Evolutionary conservation across 179 eudicot genomes (phyloP).

Genomic region (Corrigiola litoralis): DNA sequence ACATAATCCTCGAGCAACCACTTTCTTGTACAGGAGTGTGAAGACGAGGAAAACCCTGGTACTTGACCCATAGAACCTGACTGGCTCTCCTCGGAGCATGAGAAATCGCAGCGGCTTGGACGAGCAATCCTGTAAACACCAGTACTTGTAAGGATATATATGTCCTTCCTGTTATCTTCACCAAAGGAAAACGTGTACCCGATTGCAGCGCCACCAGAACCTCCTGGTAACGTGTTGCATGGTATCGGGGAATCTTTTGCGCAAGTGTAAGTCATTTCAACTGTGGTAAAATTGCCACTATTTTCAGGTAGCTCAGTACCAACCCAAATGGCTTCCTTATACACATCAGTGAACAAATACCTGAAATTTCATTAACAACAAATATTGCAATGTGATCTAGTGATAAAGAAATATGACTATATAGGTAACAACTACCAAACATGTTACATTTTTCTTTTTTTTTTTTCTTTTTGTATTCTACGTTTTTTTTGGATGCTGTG

Average conservation of each 20-base stretch:
- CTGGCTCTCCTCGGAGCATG: slow-evolving; percentile 59
- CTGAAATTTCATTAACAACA: too few relatives aligned
- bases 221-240: slow-evolving; percentile 50
- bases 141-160: slow-evolving; percentile 54
- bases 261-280: slow-evolving; percentile 41
- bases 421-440: too few relatives aligned
- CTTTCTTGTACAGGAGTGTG: too few relatives aligned
- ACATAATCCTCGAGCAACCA: too few relatives aligned
- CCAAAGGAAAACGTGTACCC: slow-evolving; percentile 69
- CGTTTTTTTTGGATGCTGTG: too few relatives aligned
- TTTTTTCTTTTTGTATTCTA: too few relatives aligned
- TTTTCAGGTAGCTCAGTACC: slow-evolving; percentile 58
- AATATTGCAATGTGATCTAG: too few relatives aligned
- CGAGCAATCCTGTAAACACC: slow-evolving; percentile 72
- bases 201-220: slow-evolving; percentile 48
- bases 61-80: too few relatives aligned
- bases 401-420: not conserved
- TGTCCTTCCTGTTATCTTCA: slow-evolving; percentile 59
- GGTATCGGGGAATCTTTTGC: slow-evolving; percentile 57
- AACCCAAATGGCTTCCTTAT: slow-evolving; percentile 59
- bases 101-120: slow-evolving; percentile 63
- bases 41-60: too few relatives aligned
- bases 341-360: slow-evolving; percentile 72
- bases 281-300: slow-evolving; percentile 62
- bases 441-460: too few relatives aligned